These are phyloP conservation scores for Solanum arcanum DNA, from an alignment of 257 asterid species.

Conservation along the genomic window DNA sequence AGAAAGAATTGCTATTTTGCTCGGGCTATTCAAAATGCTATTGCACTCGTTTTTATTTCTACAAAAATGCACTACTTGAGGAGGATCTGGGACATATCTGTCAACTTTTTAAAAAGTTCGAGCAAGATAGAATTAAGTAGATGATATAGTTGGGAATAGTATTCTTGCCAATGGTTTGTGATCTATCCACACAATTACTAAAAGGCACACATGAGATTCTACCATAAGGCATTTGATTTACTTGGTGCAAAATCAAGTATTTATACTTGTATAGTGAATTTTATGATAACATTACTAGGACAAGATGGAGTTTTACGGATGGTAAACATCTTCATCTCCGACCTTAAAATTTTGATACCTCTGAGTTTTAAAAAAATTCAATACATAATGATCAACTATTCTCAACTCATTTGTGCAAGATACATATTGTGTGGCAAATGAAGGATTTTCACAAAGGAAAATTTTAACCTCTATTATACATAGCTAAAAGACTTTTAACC, in stretches of 20 bases:
- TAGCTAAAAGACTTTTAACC: no score
- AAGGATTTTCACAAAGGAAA: not conserved
- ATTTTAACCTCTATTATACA: no score
- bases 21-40: not conserved
- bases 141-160: not conserved
- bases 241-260: not conserved
- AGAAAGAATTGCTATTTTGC: no score
- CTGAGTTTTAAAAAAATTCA: not conserved
- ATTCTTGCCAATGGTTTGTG: not conserved
- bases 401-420: not conserved
- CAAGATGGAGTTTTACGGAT: not conserved
- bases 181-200: not conserved
- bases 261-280: not conserved
- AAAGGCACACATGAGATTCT: not conserved
- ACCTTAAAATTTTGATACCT: not conserved
- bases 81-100: no score
- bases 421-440: not conserved
- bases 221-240: not conserved
- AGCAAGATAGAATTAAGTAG: not conserved
- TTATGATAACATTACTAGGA: no score
- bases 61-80: not conserved
- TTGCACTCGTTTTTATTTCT: accelerated
- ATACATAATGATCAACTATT: not conserved
- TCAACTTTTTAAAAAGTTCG: not conserved
- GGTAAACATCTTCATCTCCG: not conserved